These are phyloP conservation scores for Tritrichomonas musculus DNA, from an alignment of 208 protist genomes.

Conservation along the genomic window DNA sequence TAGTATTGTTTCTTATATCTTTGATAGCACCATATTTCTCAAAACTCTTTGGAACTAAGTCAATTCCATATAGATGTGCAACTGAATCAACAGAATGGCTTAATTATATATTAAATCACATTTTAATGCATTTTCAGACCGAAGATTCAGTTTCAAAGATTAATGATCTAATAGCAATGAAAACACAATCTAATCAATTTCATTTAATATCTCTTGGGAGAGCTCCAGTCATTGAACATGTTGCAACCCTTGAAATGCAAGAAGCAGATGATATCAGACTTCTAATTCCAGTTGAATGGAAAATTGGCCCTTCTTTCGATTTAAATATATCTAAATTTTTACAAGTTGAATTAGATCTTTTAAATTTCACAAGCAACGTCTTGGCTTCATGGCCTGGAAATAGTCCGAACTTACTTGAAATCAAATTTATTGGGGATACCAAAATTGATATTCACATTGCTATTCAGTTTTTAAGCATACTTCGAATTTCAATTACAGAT, in stretches of 20 bases:
- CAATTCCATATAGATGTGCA: background rate
- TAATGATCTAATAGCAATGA: background rate
- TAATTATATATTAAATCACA: background rate
- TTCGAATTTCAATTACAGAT: background rate
- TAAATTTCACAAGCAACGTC: background rate
- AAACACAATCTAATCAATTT: background rate
- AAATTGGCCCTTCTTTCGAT: slow-evolving; percentile 3
- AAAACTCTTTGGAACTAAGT: background rate
- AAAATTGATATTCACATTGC: background rate
- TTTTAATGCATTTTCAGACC: background rate
- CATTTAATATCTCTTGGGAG: background rate
- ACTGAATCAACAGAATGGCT: slow-evolving; percentile 18
- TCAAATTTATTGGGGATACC: background rate
- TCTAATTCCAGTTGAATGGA: background rate
- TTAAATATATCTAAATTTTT: background rate
- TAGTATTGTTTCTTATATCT: background rate
- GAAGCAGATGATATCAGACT: background rate
- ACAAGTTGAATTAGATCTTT: background rate
- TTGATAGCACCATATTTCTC: background rate
- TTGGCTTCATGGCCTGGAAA: background rate
- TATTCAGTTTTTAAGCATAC: background rate
- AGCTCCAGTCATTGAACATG: background rate
- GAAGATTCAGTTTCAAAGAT: background rate
- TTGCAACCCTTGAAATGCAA: slow-evolving; percentile 13
- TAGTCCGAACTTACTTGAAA: background rate